Evolutionary conservation across 768 basidiomycete genomes (phyloP).

Genomic region (Arthromyces matolae): DNA sequence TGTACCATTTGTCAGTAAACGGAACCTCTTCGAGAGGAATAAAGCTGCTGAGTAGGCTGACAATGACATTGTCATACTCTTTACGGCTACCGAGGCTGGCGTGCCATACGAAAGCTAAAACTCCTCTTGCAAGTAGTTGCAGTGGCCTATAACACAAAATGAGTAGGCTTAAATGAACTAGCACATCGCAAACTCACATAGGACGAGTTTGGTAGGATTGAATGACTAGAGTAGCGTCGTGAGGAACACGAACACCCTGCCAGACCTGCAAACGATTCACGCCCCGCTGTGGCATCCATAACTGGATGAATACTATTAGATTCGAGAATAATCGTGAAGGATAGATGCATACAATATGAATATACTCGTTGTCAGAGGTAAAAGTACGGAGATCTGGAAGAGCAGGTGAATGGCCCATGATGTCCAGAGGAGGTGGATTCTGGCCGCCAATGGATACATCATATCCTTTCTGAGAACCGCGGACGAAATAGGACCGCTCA

Average conservation of each 20-base stretch:
- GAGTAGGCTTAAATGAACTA: neutral
- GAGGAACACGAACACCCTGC: neutral
- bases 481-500: neutral
- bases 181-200: neutral
- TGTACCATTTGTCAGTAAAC: constrained; percentile 4
- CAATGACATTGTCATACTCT: neutral
- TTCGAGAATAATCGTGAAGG: neutral
- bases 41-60: constrained; percentile 1
- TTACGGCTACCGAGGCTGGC: neutral
- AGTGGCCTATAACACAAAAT: neutral
- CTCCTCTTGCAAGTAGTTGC: neutral
- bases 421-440: neutral
- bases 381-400: neutral
- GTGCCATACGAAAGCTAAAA: constrained; percentile 3
- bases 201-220: neutral
- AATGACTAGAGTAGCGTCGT: neutral
- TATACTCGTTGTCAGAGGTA: constrained; percentile 3
- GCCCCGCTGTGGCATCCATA: constrained; percentile 3
- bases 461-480: constrained; percentile 1
- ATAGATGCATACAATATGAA: neutral
- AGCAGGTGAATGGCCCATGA: neutral
- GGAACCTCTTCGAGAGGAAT: neutral
- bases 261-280: constrained; percentile 5
- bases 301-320: neutral
- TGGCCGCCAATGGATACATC: neutral